Conservation (phyloP, 2,329 filamentous ascomycete genomes). For the Penicillium sumatraense region DNA sequence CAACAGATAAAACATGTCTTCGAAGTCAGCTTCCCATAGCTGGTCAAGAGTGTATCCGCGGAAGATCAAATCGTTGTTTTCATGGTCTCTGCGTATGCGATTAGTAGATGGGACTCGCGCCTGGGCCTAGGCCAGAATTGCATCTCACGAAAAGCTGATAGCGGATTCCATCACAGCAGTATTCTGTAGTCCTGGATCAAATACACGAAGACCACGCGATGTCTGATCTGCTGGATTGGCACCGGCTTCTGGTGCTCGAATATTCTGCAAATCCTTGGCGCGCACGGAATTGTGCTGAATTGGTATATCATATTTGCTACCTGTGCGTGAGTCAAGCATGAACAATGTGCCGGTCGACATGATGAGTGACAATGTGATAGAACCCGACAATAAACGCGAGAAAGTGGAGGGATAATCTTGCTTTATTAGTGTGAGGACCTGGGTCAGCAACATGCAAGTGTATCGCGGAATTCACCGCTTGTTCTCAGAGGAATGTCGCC, state of each 20-base stretch:
- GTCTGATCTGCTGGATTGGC: slow-evolving; percentile 29
- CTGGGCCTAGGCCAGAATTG: neutral
- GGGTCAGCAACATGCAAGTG: too few species aligned
- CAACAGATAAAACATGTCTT: slow-evolving; percentile 38
- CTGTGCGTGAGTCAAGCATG: slow-evolving; percentile 36
- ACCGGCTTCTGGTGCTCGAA: slow-evolving; percentile 21
- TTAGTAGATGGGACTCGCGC: neutral
- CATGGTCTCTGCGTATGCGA: slow-evolving; percentile 32
- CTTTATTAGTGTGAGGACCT: too few species aligned
- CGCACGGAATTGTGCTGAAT: slow-evolving; percentile 34
- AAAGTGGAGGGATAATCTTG: too few species aligned
- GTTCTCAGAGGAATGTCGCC: neutral
- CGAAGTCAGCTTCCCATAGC: slow-evolving; percentile 36
- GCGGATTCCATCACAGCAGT: slow-evolving; percentile 35
- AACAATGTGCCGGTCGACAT: slow-evolving; percentile 22
- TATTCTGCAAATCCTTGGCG: slow-evolving; percentile 34
- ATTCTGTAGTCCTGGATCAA: slow-evolving; percentile 41
- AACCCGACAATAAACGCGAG: too few species aligned
- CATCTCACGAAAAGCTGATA: slow-evolving; percentile 41
- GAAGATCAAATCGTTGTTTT: slow-evolving; percentile 32
- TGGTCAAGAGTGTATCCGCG: slow-evolving; percentile 35
- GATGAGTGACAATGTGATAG: neutral
- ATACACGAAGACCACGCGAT: slow-evolving; percentile 33
- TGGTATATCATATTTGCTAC: slow-evolving; percentile 32
- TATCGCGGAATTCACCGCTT: neutral